Conservation (phyloP, 768 basidiomycete species). For the Candolleomyces efflorescens region DNA sequence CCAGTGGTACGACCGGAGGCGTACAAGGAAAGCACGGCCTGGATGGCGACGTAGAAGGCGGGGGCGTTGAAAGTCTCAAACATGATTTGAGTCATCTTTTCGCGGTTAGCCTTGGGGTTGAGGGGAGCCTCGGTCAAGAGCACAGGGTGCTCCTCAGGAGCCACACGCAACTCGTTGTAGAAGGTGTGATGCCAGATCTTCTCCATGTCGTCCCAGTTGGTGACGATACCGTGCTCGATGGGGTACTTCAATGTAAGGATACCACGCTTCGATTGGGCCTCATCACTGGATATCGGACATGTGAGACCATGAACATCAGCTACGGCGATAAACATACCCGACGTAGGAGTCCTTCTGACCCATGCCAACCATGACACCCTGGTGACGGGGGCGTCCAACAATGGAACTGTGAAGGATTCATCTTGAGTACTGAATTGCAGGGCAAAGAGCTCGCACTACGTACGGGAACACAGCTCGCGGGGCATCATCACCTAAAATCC, state of each 20-base stretch:
- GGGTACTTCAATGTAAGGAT: constrained; percentile 90
- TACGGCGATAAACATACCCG: constrained; percentile 50
- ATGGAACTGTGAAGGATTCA: constrained; percentile 56
- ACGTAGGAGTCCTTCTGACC: constrained; percentile 96
- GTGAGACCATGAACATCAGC: background rate
- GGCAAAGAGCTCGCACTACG: constrained; percentile 27
- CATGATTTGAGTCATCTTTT: constrained; percentile 97
- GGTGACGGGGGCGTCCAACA: constrained; percentile 91
- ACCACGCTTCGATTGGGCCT: constrained; percentile 92
- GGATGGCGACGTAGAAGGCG: constrained; percentile 89
- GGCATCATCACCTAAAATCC: constrained; percentile 67
- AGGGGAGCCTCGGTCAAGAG: constrained; percentile 89
- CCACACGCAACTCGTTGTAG: constrained; percentile 93
- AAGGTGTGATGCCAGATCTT: constrained; percentile 99
- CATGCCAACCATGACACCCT: constrained; percentile 97
- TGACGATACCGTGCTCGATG: constrained; percentile 92
- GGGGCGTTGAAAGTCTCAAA: constrained; percentile 94
- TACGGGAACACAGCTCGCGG: constrained; percentile 95
- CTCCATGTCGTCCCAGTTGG: constrained; percentile 99
- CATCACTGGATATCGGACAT: constrained; percentile 76
- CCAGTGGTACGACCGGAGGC: constrained; percentile 94
- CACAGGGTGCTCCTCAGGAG: constrained; percentile 90
- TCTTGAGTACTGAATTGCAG: background rate
- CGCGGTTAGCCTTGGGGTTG: constrained; percentile 90
- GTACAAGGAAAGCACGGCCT: constrained; percentile 88